Percentiles rank a stretch among this genome's conserved stretches.
phyloP scores from a whole-genome alignment of 306 rosid species.

The Vigna trinervia region DNA sequence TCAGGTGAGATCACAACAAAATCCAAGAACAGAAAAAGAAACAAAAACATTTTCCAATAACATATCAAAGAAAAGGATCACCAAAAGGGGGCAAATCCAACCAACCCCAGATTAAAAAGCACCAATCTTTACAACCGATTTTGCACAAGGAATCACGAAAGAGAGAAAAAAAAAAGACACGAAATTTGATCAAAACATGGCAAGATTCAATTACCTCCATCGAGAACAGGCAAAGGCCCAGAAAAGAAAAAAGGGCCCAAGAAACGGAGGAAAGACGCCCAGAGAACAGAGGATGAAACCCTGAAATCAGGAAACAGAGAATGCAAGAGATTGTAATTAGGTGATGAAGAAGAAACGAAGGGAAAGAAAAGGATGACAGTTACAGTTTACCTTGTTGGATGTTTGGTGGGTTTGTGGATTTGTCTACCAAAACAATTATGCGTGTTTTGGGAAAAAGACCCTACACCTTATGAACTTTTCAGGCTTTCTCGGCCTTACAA shows the following conservation, averaged over 20 bases:
- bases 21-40: neutral
- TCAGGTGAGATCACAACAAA: neutral
- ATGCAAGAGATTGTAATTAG: conserved; percentile 32
- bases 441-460: conserved; percentile 35
- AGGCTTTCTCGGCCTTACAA: conserved; percentile 32
- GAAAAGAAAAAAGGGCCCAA: conserved; percentile 44
- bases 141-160: neutral
- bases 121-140: conserved; percentile 26
- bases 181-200: conserved; percentile 13
- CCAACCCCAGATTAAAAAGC: conserved; percentile 39
- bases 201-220: conserved; percentile 65
- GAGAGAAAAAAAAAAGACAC: neutral
- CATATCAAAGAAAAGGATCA: neutral
- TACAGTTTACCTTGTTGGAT: conserved; percentile 55
- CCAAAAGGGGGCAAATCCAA: neutral
- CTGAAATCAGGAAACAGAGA: neutral
- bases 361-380: conserved; percentile 11
- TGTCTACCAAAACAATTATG: conserved; percentile 19
- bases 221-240: conserved; percentile 46
- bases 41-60: no score
- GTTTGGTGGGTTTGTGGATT: conserved; percentile 51
- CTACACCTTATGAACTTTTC: conserved; percentile 30
- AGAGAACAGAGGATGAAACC: conserved; percentile 47
- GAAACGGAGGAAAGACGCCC: conserved; percentile 47
- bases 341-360: neutral